Conservation (phyloP, 73 alveolate species). For the Tetrahymena malaccensis region DNA sequence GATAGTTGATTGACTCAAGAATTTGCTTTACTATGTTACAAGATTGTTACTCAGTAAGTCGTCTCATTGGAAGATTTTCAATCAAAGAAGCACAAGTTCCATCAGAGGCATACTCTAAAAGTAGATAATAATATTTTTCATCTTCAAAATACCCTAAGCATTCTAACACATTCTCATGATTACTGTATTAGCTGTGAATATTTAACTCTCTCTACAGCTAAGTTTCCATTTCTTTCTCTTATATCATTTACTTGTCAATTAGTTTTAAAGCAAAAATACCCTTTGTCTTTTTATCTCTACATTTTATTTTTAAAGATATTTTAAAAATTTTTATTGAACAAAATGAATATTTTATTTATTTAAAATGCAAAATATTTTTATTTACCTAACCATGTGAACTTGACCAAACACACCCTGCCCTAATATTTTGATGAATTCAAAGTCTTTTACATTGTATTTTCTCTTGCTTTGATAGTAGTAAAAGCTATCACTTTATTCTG, state of each 20-base stretch:
- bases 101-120: conserved; percentile 86
- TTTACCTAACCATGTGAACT: not conserved
- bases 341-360: no score
- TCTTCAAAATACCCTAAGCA: conserved; percentile 87
- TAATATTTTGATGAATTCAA: not conserved
- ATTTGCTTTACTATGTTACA: conserved; percentile 61
- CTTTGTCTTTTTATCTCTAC: not conserved
- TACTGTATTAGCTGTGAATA: not conserved
- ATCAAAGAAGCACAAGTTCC: conserved; percentile 53
- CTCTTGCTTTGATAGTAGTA: not conserved
- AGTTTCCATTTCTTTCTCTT: not conserved
- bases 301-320: not conserved
- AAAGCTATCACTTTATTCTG: not conserved
- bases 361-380: no score
- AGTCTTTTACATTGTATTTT: not conserved
- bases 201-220: not conserved
- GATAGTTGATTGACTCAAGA: conserved; percentile 69
- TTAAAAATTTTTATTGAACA: not conserved
- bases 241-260: not conserved
- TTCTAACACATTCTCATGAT: conserved; percentile 70
- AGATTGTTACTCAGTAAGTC: conserved; percentile 41
- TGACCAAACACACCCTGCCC: not conserved
- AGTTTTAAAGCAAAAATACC: not conserved
- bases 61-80: not conserved
- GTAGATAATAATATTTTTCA: conserved; percentile 73